phyloP scores from a whole-genome alignment of 202 grass and related monocot species.

The Sporobolus alterniflorus region DNA sequence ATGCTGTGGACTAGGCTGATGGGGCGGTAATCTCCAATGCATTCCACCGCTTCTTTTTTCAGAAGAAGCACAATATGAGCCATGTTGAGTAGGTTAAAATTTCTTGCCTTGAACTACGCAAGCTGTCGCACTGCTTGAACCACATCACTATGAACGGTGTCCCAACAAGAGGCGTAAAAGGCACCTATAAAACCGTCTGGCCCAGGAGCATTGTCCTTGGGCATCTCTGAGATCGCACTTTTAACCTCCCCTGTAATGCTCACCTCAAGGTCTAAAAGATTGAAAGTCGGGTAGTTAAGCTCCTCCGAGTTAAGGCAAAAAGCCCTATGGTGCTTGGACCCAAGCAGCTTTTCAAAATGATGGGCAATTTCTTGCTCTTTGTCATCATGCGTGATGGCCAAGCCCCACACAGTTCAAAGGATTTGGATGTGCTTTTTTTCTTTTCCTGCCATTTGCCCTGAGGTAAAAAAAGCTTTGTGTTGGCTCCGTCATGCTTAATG shows the following conservation, averaged over 20 bases:
- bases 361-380: not conserved
- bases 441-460: not conserved
- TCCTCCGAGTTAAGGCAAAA: not conserved
- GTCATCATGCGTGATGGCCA: not conserved
- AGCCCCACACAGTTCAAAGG: fast-evolving
- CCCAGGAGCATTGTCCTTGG: not conserved
- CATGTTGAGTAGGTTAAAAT: not conserved
- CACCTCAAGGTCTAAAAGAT: not conserved
- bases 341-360: not conserved
- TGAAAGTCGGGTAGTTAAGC: no score
- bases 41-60: not conserved
- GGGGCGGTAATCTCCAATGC: not conserved
- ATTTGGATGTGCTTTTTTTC: not conserved
- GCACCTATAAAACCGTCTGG: not conserved
- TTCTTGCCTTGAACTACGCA: not conserved
- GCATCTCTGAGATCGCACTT: not conserved
- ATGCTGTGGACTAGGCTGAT: not conserved
- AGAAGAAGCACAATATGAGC: not conserved
- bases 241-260: not conserved
- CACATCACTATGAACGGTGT: not conserved
- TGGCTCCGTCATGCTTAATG: not conserved
- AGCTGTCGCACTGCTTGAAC: not conserved
- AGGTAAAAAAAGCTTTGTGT: not conserved
- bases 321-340: no score
- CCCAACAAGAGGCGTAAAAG: not conserved